phyloP scores from a whole-genome alignment of 169 alveolate species.

The Eimeria sp. region DNA sequence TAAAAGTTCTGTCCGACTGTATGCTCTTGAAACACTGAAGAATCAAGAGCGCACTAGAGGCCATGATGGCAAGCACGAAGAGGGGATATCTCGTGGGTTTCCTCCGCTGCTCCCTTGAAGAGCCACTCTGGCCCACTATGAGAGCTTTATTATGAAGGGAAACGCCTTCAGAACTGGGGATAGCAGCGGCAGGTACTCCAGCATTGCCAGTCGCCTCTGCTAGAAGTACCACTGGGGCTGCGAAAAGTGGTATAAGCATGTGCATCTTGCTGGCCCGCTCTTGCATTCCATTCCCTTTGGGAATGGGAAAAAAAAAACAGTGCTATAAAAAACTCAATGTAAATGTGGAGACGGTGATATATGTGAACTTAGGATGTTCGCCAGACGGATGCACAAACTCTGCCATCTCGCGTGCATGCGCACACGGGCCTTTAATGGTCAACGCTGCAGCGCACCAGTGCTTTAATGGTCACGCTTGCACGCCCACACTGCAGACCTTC shows the following conservation, averaged over 20 bases:
- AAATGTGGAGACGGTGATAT: no score
- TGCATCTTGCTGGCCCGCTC: neutral
- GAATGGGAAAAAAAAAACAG: no score
- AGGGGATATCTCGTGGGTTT: neutral
- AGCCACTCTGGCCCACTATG: neutral
- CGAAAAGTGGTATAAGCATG: neutral
- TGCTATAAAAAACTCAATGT: no score
- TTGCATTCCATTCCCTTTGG: no score
- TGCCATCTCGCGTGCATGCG: no score
- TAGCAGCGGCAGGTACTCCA: neutral
- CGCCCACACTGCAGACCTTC: no score
- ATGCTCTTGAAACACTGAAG: neutral
- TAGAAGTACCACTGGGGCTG: neutral
- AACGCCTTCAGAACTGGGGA: neutral
- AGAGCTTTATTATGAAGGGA: neutral
- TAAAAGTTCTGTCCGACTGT: neutral
- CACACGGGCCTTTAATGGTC: no score
- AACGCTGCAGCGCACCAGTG: no score
- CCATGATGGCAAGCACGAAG: neutral
- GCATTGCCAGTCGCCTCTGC: neutral
- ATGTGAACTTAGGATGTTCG: no score
- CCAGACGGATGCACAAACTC: no score
- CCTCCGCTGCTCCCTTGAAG: neutral
- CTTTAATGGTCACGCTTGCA: no score
- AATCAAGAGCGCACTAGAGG: neutral